A percentile compares a stretch with the other conserved stretches of the same genome.
Evolutionary conservation across 2,329 filamentous ascomycete genomes (phyloP).

Genomic region (Botryotinia narcissicola): DNA sequence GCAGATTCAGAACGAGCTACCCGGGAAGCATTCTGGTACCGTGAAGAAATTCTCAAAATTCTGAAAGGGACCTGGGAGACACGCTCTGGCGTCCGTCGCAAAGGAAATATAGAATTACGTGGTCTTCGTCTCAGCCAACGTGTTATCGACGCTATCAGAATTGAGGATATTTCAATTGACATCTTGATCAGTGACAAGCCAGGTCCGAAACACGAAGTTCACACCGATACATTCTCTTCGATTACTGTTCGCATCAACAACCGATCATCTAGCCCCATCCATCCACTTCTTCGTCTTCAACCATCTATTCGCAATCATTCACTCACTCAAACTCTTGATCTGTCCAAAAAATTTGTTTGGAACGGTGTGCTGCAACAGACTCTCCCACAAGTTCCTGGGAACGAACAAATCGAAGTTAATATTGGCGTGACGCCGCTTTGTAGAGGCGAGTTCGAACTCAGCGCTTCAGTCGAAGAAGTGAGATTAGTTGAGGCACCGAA

Average conservation of each 20-base stretch:
- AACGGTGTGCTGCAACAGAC: slow-evolving; percentile 79
- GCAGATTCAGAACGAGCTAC: slow-evolving; percentile 75
- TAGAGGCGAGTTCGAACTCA: slow-evolving; percentile 78
- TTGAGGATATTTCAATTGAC: slow-evolving; percentile 73
- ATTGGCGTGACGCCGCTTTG: slow-evolving; percentile 74
- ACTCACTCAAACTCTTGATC: slow-evolving; percentile 68
- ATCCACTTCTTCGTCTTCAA: slow-evolving; percentile 71
- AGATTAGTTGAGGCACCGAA: slow-evolving; percentile 43
- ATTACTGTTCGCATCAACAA: slow-evolving; percentile 73
- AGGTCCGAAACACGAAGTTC: slow-evolving; percentile 36
- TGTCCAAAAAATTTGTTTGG: slow-evolving; percentile 79
- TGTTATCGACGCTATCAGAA: slow-evolving; percentile 79
- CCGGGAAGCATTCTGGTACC: slow-evolving; percentile 88
- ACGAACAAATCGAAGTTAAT: slow-evolving; percentile 57
- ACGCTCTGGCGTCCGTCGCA: slow-evolving; percentile 46
- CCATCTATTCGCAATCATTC: slow-evolving; percentile 70
- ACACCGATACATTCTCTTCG: slow-evolving; percentile 63
- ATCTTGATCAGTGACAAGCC: slow-evolving; percentile 49
- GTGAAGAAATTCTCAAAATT: slow-evolving; percentile 72
- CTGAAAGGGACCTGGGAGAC: slow-evolving; percentile 72
- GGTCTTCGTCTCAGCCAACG: slow-evolving; percentile 68
- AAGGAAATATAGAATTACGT: slow-evolving; percentile 74
- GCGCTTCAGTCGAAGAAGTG: slow-evolving; percentile 78
- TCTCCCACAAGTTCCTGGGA: slow-evolving; percentile 60
- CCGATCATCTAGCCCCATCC: slow-evolving; percentile 64